These are phyloP conservation scores for Gossypium longicalyx DNA, from an alignment of 345 rosid species.

Conservation along the genomic window DNA sequence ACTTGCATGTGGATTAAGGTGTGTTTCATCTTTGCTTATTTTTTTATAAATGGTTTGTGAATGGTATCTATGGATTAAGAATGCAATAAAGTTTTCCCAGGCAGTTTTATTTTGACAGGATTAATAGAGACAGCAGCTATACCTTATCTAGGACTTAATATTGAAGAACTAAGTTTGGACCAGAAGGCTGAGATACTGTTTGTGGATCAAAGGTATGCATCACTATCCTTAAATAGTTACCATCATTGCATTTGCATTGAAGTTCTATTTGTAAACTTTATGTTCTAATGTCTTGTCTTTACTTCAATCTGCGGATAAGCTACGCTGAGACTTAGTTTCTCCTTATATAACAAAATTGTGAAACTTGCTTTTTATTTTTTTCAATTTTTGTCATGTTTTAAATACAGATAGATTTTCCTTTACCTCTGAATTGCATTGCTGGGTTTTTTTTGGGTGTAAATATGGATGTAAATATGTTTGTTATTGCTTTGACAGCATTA, in stretches of 20 bases:
- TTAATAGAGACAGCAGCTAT: slow-evolving; percentile 18
- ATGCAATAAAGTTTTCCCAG: slow-evolving; percentile 11
- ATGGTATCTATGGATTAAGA: background rate
- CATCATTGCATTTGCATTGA: background rate
- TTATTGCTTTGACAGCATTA: slow-evolving; percentile 52
- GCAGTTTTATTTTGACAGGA: slow-evolving; percentile 17
- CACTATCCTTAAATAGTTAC: background rate
- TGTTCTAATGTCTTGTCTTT: background rate
- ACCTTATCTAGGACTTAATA: slow-evolving; percentile 54
- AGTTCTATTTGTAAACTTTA: too few species aligned
- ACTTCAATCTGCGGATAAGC: too few species aligned
- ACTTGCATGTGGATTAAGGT: slow-evolving; percentile 87
- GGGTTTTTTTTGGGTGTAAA: background rate
- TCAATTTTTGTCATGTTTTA: background rate
- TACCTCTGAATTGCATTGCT: background rate
- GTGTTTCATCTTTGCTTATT: slow-evolving; percentile 18
- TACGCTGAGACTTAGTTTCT: too few species aligned
- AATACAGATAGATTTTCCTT: background rate
- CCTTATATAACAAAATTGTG: too few species aligned
- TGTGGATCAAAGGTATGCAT: slow-evolving; percentile 69
- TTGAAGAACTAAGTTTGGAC: slow-evolving; percentile 69
- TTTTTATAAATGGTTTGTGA: background rate
- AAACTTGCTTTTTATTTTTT: background rate
- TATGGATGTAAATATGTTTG: slow-evolving; percentile 13
- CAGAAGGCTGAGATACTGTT: slow-evolving; percentile 78